Evolutionary conservation across 805 yeast species (phyloP).

Genomic region (Saturnispora saitoi): DNA sequence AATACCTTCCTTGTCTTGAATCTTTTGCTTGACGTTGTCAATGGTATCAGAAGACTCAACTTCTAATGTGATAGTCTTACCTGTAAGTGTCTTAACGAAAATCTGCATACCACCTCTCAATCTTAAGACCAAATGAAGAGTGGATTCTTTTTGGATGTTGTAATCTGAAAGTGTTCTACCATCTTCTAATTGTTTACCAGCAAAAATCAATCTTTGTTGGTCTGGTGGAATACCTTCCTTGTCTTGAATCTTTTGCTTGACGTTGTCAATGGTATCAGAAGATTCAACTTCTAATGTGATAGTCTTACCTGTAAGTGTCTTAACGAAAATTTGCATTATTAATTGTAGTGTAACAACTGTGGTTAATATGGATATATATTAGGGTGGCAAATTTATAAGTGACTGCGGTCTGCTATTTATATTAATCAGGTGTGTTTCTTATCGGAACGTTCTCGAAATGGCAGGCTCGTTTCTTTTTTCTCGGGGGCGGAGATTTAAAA

Average conservation of each 20-base stretch:
- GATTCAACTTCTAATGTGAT: conserved; percentile 82
- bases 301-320: conserved; percentile 98
- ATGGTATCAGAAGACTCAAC: conserved; percentile 97
- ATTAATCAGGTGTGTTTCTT: not conserved
- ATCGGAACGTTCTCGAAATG: conserved; percentile 6
- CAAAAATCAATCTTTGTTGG: conserved; percentile 38
- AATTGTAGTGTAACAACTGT: conserved; percentile 27
- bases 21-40: conserved; percentile 93
- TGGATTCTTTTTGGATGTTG: conserved; percentile 40
- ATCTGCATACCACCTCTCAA: conserved; percentile 81
- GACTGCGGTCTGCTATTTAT: not conserved
- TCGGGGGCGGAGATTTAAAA: not conserved
- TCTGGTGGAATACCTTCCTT: conserved; percentile 67
- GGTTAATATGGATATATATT: not conserved
- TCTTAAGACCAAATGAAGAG: conserved; percentile 76
- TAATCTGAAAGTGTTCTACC: conserved; percentile 95
- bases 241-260: conserved; percentile 90
- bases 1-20: conserved; percentile 95
- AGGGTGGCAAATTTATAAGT: conserved; percentile 1
- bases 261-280: conserved; percentile 91
- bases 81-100: conserved; percentile 48
- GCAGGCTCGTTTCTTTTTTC: not conserved
- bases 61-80: conserved; percentile 75
- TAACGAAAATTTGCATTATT: conserved; percentile 94
- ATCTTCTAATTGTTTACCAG: conserved; percentile 41